phyloP scores from a whole-genome alignment of 768 basidiomycete genomes.

The Leccinellum luteum region DNA sequence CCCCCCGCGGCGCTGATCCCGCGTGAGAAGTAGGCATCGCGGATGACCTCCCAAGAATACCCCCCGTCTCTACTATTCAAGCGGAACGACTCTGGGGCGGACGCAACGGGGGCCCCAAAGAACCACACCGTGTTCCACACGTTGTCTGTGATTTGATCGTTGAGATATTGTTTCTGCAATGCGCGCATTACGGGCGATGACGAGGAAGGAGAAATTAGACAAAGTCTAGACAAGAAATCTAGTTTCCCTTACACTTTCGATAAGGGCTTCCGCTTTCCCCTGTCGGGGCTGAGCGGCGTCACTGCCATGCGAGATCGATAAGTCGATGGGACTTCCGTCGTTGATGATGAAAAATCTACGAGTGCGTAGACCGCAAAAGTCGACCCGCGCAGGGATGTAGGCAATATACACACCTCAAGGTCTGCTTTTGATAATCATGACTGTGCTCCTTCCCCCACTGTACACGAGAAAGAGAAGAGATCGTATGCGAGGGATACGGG shows the following conservation, averaged over 20 bases:
- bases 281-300: not conserved
- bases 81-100: not conserved
- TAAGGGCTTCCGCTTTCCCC: conserved; percentile 2
- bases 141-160: not conserved
- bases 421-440: conserved; percentile 1
- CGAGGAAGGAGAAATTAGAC: not conserved
- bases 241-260: not conserved
- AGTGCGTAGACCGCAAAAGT: not conserved
- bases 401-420: not conserved
- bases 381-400: not conserved
- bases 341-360: conserved; percentile 5
- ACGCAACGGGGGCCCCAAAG: not conserved
- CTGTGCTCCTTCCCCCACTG: not conserved
- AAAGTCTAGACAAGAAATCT: not conserved
- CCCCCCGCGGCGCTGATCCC: not conserved
- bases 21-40: not conserved
- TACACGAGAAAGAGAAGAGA: not conserved
- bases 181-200: not conserved
- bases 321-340: conserved; percentile 1
- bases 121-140: conserved; percentile 6
- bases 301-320: conserved; percentile 4
- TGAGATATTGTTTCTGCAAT: conserved; percentile 2
- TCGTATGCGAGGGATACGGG: not conserved
- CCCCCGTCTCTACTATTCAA: not conserved
- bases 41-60: not conserved